phyloP scores from a whole-genome alignment of 1,284 basidiomycete genomes.

The Melanopsichium pennsylvanicum region DNA sequence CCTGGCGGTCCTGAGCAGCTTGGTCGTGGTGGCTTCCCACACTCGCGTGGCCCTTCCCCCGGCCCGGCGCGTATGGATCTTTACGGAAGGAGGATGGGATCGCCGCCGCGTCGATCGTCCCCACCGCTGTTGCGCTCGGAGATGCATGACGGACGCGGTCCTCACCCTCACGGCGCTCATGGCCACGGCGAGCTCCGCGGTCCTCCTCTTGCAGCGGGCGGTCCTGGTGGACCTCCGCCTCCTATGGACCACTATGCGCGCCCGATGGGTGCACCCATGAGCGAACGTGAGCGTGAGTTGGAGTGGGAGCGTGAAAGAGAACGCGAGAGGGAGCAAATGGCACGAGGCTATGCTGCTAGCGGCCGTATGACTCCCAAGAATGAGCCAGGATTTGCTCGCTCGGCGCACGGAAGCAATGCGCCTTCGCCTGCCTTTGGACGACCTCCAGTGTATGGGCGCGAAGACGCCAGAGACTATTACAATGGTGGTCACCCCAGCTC shows the following conservation, averaged over 20 bases:
- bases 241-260: slow-evolving; percentile 46
- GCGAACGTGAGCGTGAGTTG: slow-evolving; percentile 47
- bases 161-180: slow-evolving; percentile 15
- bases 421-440: slow-evolving; percentile 44
- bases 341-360: slow-evolving; percentile 34
- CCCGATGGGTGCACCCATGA: slow-evolving; percentile 31
- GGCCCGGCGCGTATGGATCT: slow-evolving; percentile 34
- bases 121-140: slow-evolving; percentile 33
- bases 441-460: slow-evolving; percentile 41
- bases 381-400: slow-evolving; percentile 35
- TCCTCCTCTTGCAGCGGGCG: slow-evolving; percentile 20
- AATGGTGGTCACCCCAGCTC: slow-evolving; percentile 19
- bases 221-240: slow-evolving; percentile 29
- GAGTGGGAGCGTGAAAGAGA: slow-evolving; percentile 47
- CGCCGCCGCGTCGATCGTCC: slow-evolving; percentile 41
- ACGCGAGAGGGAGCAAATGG: slow-evolving; percentile 40
- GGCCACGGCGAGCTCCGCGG: slow-evolving; percentile 37
- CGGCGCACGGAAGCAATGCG: slow-evolving; percentile 49
- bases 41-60: slow-evolving; percentile 44
- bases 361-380: slow-evolving; percentile 49
- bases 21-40: slow-evolving; percentile 32
- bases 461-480: slow-evolving; percentile 42
- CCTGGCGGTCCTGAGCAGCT: slow-evolving; percentile 23
- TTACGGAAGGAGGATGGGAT: slow-evolving; percentile 38
- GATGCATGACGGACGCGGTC: slow-evolving; percentile 24